Conservation (phyloP, 208 protist species). For the Histomonas meleagridis region DNA sequence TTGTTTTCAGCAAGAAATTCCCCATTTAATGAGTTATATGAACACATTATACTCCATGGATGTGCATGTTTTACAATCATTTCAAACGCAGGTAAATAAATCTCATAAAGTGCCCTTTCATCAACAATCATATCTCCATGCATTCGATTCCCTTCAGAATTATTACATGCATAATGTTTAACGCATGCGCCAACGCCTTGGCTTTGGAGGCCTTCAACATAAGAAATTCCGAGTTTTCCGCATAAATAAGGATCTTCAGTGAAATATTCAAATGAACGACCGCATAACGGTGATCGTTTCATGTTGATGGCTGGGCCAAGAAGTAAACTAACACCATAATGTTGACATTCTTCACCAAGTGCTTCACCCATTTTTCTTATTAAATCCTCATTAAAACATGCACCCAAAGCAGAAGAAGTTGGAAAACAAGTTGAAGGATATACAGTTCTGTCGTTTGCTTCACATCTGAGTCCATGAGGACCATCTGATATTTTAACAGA, state of each 20-base stretch:
- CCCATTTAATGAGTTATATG: slow-evolving; percentile 48
- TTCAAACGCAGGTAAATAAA: slow-evolving; percentile 54
- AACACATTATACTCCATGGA: slow-evolving; percentile 40
- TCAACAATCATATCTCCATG: slow-evolving; percentile 42
- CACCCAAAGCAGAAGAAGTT: not conserved
- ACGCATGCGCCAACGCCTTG: slow-evolving; percentile 41
- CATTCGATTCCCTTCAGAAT: slow-evolving; percentile 46
- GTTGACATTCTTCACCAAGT: slow-evolving; percentile 26
- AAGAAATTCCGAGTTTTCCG: slow-evolving; percentile 34
- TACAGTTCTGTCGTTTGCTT: no score
- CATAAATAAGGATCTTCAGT: slow-evolving; percentile 50
- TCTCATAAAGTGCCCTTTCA: slow-evolving; percentile 53
- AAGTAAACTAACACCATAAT: not conserved
- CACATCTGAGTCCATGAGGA: no score
- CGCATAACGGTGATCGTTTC: slow-evolving; percentile 45
- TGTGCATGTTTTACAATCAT: not conserved
- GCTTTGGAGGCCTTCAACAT: slow-evolving; percentile 48
- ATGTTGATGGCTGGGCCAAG: slow-evolving; percentile 44
- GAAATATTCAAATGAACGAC: slow-evolving; percentile 55
- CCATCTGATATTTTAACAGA: no score
- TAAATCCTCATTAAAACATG: slow-evolving; percentile 1
- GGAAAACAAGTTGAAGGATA: slow-evolving; percentile 41
- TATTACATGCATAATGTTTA: slow-evolving; percentile 44
- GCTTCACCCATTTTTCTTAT: not conserved
- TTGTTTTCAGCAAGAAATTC: slow-evolving; percentile 14